phyloP scores from a whole-genome alignment of 225 moss, liverwort and hornwort species.

The Asterella californica region DNA sequence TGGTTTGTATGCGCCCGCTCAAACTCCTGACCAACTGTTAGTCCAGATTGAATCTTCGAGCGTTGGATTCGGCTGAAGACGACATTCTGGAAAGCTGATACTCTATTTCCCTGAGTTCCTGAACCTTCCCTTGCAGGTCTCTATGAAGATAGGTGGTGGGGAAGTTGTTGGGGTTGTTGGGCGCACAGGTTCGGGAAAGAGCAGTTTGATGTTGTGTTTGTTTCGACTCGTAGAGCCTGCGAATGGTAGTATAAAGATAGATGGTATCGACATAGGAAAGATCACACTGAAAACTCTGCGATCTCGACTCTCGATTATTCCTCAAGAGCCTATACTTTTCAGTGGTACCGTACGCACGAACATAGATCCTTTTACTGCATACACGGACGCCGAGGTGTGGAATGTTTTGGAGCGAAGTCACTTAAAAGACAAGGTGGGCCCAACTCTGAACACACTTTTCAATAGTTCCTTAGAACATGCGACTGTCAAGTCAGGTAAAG shows the following conservation, averaged over 20 bases:
- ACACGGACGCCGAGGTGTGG: conserved; percentile 42
- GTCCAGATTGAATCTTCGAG: neutral
- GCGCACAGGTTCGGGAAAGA: conserved; percentile 53
- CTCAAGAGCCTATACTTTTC: conserved; percentile 53
- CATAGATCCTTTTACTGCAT: conserved; percentile 42
- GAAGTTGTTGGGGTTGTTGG: conserved; percentile 53
- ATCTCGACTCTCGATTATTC: conserved; percentile 42
- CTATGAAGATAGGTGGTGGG: conserved; percentile 34
- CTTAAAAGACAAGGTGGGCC: conserved; percentile 38
- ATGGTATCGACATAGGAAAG: conserved; percentile 41
- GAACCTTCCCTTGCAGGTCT: conserved; percentile 27
- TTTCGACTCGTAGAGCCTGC: conserved; percentile 51
- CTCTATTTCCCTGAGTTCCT: neutral
- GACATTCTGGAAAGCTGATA: neutral
- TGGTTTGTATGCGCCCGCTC: neutral
- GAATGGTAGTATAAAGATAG: conserved; percentile 38
- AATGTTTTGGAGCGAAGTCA: conserved; percentile 44
- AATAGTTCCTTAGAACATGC: neutral
- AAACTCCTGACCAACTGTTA: neutral
- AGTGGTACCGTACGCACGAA: conserved; percentile 46
- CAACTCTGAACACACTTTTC: neutral
- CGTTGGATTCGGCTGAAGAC: neutral
- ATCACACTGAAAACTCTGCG: conserved; percentile 37
- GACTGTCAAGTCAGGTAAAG: neutral
- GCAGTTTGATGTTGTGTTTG: conserved; percentile 43